phyloP scores from a whole-genome alignment of 495 filamentous ascomycete genomes.

The Lineolata rhizophorae region DNA sequence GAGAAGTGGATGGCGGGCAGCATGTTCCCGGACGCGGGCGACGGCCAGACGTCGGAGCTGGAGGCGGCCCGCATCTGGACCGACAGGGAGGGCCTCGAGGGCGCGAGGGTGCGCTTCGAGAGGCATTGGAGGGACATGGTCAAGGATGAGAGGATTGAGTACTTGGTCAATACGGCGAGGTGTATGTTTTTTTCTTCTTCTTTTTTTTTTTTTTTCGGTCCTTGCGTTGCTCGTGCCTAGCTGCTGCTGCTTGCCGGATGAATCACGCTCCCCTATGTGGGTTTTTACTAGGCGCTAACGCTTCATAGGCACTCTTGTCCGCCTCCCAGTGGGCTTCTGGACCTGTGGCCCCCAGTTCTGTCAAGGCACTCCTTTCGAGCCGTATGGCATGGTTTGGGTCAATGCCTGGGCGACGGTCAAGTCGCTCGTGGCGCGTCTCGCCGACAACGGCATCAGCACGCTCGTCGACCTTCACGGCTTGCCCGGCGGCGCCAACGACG shows the following conservation, averaged over 20 bases:
- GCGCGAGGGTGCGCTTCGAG: constrained; percentile 26
- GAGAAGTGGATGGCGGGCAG: constrained; percentile 27
- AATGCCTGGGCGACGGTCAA: constrained; percentile 26
- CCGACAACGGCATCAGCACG: constrained; percentile 24
- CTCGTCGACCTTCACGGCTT: constrained; percentile 32
- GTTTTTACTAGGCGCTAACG: too few relatives aligned
- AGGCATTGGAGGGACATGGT: constrained; percentile 23
- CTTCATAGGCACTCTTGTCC: constrained; percentile 29
- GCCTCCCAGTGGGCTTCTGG: constrained; percentile 33
- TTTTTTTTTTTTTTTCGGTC: too few relatives aligned
- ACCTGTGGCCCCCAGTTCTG: constrained; percentile 26
- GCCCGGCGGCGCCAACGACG: constrained; percentile 29
- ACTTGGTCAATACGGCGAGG: too few relatives aligned
- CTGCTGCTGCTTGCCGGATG: too few relatives aligned
- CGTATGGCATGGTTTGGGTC: constrained; percentile 21
- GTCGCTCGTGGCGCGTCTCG: constrained; percentile 19
- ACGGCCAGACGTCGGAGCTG: constrained; percentile 21
- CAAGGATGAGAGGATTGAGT: too few relatives aligned
- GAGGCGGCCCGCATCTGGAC: constrained; percentile 23
- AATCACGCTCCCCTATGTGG: too few relatives aligned
- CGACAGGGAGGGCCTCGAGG: constrained; percentile 20
- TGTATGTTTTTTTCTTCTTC: too few relatives aligned
- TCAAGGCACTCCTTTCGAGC: constrained; percentile 25
- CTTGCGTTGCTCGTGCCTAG: too few relatives aligned
- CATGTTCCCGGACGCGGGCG: constrained; percentile 20